A percentile compares a stretch with the other conserved stretches of the same genome.
Evolutionary conservation across 2,329 filamentous ascomycete genomes (phyloP).

Genomic region (Aspergillus sp.): DNA sequence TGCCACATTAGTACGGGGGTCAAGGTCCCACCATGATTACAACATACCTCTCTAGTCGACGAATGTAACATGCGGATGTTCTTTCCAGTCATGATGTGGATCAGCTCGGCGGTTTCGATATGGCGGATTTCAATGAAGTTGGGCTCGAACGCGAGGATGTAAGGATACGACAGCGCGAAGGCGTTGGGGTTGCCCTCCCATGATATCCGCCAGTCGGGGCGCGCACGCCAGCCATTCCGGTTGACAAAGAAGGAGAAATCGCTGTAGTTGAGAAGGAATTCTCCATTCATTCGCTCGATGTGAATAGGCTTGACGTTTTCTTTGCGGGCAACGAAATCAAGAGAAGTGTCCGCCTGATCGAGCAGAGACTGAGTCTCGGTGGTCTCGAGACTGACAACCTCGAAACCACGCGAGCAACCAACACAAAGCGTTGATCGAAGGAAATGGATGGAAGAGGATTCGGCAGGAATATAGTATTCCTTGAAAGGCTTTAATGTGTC

Average conservation of each 20-base stretch:
- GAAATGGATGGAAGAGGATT: slow-evolving; percentile 98
- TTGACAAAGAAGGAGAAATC: slow-evolving; percentile 99
- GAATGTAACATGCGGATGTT: slow-evolving; percentile 98
- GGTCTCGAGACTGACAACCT: slow-evolving; percentile 93
- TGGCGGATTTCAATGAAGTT: slow-evolving; percentile 97
- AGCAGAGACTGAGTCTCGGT: slow-evolving; percentile 97
- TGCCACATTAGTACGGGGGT: background rate
- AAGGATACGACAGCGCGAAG: slow-evolving; percentile 94
- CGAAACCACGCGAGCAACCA: slow-evolving; percentile 91
- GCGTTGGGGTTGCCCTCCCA: slow-evolving; percentile 93
- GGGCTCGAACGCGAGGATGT: slow-evolving; percentile 94
- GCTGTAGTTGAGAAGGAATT: slow-evolving; percentile 96
- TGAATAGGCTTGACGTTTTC: slow-evolving; percentile 94
- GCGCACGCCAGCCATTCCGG: slow-evolving; percentile 92
- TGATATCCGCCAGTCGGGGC: slow-evolving; percentile 94
- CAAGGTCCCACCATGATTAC: slow-evolving; percentile 6
- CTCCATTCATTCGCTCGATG: slow-evolving; percentile 93
- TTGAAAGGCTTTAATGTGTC: slow-evolving; percentile 96
- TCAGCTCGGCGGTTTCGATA: slow-evolving; percentile 84
- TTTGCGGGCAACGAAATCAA: slow-evolving; percentile 93
- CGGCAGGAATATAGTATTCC: slow-evolving; percentile 97
- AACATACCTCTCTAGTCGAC: slow-evolving; percentile 86
- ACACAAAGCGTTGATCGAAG: slow-evolving; percentile 95
- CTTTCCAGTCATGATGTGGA: slow-evolving; percentile 94
- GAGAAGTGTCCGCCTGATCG: slow-evolving; percentile 94